Evolutionary conservation across 306 rosid genomes (phyloP).

Genomic region (Hylodesmum podocarpum): DNA sequence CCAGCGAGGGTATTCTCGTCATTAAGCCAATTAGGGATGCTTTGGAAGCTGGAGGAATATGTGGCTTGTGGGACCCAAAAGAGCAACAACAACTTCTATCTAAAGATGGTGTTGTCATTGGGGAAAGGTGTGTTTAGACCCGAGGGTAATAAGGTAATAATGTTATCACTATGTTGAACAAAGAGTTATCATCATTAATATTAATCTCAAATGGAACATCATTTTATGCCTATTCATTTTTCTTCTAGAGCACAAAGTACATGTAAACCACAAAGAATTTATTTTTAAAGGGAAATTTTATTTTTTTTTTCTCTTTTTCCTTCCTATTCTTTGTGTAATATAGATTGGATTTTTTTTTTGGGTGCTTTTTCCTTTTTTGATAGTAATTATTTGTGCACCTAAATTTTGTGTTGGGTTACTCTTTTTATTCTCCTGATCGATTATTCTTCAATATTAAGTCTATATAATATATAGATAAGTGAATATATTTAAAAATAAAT

Average conservation of each 20-base stretch:
- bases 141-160: background rate
- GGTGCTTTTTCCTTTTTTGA: background rate
- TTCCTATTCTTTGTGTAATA: background rate
- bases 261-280: background rate
- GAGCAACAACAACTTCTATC: background rate
- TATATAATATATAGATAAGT: no score
- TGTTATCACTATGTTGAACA: background rate
- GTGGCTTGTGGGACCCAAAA: background rate
- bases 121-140: background rate
- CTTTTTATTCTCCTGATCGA: background rate
- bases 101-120: background rate
- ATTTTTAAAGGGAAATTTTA: background rate
- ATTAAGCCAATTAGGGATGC: conserved; percentile 74
- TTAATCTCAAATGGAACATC: background rate
- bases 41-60: conserved; percentile 52
- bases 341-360: background rate
- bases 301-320: background rate
- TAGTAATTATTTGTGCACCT: background rate
- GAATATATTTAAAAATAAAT: background rate
- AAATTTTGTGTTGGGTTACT: background rate
- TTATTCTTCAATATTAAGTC: background rate
- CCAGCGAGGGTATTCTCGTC: conserved; percentile 82
- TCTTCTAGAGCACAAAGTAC: background rate
- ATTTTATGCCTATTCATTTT: background rate
- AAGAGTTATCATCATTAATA: background rate